Evolutionary conservation across 75 land plant genomes (phyloP).

Genomic region (Ceratopteris richardii): DNA sequence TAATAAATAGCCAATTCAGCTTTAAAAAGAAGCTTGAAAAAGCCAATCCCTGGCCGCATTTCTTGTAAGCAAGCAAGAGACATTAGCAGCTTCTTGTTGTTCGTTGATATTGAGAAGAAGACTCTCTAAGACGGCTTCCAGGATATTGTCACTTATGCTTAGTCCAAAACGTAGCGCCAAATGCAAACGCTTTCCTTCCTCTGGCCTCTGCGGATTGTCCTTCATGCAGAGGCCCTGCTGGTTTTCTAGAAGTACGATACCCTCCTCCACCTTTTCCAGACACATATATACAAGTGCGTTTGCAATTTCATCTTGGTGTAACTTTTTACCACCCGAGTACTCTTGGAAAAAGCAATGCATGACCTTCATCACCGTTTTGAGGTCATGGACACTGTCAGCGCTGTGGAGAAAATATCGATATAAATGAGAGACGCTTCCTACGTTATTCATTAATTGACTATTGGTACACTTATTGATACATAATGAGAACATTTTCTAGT

Average conservation of each 20-base stretch:
- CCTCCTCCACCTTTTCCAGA: slow-evolving; percentile 20
- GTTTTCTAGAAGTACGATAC: slow-evolving; percentile 6
- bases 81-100: neutral
- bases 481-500: too few species aligned
- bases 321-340: slow-evolving; percentile 18
- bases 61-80: neutral
- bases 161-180: slow-evolving; percentile 14
- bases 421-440: too few species aligned
- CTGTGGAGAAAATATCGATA: too few species aligned
- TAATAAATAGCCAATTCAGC: too few species aligned
- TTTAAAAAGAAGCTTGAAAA: neutral
- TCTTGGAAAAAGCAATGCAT: slow-evolving; percentile 13
- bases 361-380: slow-evolving; percentile 11
- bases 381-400: slow-evolving; percentile 5
- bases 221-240: slow-evolving; percentile 4
- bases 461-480: too few species aligned
- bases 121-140: slow-evolving; percentile 15
- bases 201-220: slow-evolving; percentile 9
- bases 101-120: slow-evolving; percentile 19
- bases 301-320: slow-evolving; percentile 25
- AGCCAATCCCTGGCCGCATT: neutral
- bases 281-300: slow-evolving; percentile 20
- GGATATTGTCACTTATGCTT: slow-evolving; percentile 11
- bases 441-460: too few species aligned
- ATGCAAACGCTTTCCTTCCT: slow-evolving; percentile 15